Percentiles rank a stretch among this genome's conserved stretches.
These are phyloP conservation scores for Hortaea werneckii DNA, from an alignment of 2,329 filamentous ascomycete genomes.

Conservation along the genomic window DNA sequence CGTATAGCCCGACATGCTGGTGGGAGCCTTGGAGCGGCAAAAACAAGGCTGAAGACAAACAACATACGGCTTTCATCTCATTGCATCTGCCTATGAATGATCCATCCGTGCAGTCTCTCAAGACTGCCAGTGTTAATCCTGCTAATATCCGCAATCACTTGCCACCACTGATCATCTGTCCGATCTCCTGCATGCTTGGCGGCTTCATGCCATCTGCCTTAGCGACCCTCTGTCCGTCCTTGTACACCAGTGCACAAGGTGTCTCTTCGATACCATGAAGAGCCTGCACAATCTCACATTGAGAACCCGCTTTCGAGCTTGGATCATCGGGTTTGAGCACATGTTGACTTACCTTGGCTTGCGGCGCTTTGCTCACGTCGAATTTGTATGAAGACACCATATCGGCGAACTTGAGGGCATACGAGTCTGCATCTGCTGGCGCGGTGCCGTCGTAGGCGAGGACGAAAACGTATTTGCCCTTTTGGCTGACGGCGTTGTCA, in stretches of 20 bases:
- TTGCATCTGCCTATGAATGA: too few relatives aligned
- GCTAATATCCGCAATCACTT: background rate
- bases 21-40: too few relatives aligned
- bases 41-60: too few relatives aligned
- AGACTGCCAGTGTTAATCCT: too few relatives aligned
- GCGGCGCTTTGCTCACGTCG: conserved; percentile 10
- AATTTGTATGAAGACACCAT: conserved; percentile 22
- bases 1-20: too few relatives aligned
- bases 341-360: conserved; percentile 1
- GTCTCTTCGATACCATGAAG: conserved; percentile 15
- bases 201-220: conserved; percentile 17
- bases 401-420: conserved; percentile 17
- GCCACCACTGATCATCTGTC: conserved; percentile 6
- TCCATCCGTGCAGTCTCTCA: too few relatives aligned
- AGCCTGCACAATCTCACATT: conserved; percentile 1
- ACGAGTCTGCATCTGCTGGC: conserved; percentile 18
- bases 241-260: conserved; percentile 22
- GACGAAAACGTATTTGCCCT: conserved; percentile 25
- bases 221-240: conserved; percentile 22
- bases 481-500: conserved; percentile 17
- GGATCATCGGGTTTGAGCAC: background rate
- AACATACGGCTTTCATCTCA: too few relatives aligned
- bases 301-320: background rate
- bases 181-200: conserved; percentile 14
- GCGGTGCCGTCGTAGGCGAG: conserved; percentile 20